These are phyloP conservation scores for Epithemia pelagica DNA, from an alignment of 108 stramenopile genomes.

Conservation along the genomic window DNA sequence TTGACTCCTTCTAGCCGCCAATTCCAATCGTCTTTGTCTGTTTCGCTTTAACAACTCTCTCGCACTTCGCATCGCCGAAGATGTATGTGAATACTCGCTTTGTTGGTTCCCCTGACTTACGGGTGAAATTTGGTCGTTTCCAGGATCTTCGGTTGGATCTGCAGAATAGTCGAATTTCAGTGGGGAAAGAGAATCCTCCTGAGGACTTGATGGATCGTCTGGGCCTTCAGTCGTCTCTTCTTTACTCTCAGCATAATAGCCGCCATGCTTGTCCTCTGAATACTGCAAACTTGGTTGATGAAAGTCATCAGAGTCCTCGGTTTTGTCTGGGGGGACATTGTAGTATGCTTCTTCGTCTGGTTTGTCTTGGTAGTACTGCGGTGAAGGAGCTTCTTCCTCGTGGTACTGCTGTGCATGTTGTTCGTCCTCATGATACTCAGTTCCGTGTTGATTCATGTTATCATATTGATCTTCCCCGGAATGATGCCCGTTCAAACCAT, in stretches of 20 bases:
- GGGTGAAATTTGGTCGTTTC: not conserved
- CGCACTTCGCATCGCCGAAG: slow-evolving; percentile 41
- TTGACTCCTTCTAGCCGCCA: slow-evolving; percentile 16
- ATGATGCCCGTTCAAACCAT: not conserved
- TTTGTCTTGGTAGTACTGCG: not conserved
- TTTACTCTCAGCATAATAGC: not conserved
- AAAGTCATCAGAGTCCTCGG: not conserved
- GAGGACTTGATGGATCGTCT: not conserved
- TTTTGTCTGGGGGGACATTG: not conserved
- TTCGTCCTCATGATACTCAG: slow-evolving; percentile 4
- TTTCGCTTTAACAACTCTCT: slow-evolving; percentile 46
- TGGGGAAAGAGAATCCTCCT: not conserved
- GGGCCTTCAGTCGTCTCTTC: not conserved
- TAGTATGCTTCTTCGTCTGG: not conserved
- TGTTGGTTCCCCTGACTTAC: too few relatives aligned
- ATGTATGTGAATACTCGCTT: slow-evolving; percentile 4
- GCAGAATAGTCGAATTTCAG: not conserved
- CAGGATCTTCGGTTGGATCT: not conserved
- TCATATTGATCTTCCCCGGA: not conserved
- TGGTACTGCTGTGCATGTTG: not conserved
- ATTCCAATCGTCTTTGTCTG: slow-evolving; percentile 31
- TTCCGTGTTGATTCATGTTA: slow-evolving; percentile 7
- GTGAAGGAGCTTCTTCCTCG: not conserved
- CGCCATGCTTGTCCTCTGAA: not conserved
- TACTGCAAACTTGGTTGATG: not conserved